Evolutionary conservation across 208 protist genomes (phyloP), one percentile per base, ranked within the genome.

Genomic region (Leishmania lainsoni): DNA sequence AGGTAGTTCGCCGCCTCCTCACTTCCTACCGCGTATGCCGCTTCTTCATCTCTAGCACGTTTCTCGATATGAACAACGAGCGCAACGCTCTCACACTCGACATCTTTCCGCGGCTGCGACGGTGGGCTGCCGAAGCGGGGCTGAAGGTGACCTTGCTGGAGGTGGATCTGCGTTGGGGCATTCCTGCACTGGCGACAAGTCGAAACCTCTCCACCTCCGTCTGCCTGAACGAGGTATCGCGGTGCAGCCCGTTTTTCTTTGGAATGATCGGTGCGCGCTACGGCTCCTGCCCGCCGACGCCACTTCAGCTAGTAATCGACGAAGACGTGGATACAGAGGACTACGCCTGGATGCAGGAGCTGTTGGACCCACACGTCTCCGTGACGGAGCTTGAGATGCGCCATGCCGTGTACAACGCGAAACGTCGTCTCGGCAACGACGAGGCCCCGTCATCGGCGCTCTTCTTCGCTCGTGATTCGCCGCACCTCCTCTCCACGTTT

Each of bases 31-130:
- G 85, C 16, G 88, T 93, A 48, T 95, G 91, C 54, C 95, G 97
- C 74, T 98, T 99, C 78, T 99, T 99, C 82, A 90, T 99, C 59
- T 98, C 94, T 10, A 99, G 97, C 17, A 99, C 98, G 6, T 99
- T 99, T 83, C 81, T 96, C 16, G 98, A 99, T 90, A 99, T 99
- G 97, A 95, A 99, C 79, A 98, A 96, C 86, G 98, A 99, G 89
- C 93, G 98, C 70, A 97, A 98, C 83, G 85, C 96, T 17, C 87
- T 99, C 49, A 89, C 92, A 0, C 84, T 96, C n/a, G 88, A 96
- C 52, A 91, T 99, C 22, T 99, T 99, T 71, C 98, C 98, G 6
- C 93, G 93, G 22, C 83, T 99, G 20, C 90, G 97, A 26, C 89
- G 94, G 29, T 96, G 92, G 91, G 93, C 84, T 26, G 87, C 84